These are phyloP conservation scores for Debaryomyces tyrocola DNA, from an alignment of 805 yeast genomes.

Conservation along the genomic window DNA sequence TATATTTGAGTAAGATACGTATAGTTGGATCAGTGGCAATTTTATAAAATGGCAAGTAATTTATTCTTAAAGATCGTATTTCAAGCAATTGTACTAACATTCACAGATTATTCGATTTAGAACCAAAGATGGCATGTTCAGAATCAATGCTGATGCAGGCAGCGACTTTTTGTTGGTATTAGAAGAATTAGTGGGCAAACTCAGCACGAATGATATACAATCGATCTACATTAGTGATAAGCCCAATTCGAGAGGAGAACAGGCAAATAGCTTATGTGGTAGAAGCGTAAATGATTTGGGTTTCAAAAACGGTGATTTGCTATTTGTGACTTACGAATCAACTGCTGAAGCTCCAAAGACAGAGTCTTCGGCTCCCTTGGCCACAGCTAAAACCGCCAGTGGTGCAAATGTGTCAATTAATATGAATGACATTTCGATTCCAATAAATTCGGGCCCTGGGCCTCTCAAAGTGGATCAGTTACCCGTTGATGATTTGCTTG, in stretches of 20 bases:
- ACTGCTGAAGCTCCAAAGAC: neutral
- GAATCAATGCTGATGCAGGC: conserved; percentile 53
- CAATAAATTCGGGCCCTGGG: neutral
- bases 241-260: conserved; percentile 46
- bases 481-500: conserved; percentile 65
- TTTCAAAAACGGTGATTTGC: conserved; percentile 59
- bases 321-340: conserved; percentile 43
- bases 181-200: conserved; percentile 33
- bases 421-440: neutral
- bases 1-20: no score
- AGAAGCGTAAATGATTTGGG: conserved; percentile 43
- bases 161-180: conserved; percentile 47
- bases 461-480: conserved; percentile 47
- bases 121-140: conserved; percentile 78
- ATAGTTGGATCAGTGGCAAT: neutral
- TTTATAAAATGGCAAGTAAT: neutral
- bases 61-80: neutral
- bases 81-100: neutral
- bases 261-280: conserved; percentile 36
- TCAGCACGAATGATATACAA: conserved; percentile 17
- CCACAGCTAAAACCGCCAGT: neutral
- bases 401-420: neutral
- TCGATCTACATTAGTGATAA: conserved; percentile 41
- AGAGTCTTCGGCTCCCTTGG: neutral
- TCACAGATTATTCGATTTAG: conserved; percentile 63